These are phyloP conservation scores for Saccharomycodes ludwigii DNA, from an alignment of 805 yeast genomes.

Conservation along the genomic window DNA sequence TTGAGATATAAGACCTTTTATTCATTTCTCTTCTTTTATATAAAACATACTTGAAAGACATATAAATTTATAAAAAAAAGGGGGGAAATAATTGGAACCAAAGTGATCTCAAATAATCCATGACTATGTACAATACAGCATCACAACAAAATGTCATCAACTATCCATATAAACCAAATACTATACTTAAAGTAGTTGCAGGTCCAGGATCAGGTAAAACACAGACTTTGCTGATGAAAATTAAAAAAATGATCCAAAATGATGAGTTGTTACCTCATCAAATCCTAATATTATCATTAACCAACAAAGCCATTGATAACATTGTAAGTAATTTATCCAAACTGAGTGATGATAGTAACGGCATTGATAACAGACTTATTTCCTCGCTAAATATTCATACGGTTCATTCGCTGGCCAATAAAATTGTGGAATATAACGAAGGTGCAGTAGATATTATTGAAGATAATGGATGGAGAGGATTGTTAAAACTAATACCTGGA, in stretches of 20 bases:
- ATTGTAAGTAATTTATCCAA: constrained; percentile 22
- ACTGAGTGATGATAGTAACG: constrained; percentile 24
- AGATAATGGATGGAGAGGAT: constrained; percentile 39
- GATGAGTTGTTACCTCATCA: constrained; percentile 34
- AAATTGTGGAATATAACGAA: constrained; percentile 30
- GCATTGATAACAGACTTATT: constrained; percentile 10
- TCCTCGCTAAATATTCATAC: constrained; percentile 35
- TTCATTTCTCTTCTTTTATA: too few species aligned
- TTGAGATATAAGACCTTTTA: too few species aligned
- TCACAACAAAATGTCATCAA: constrained; percentile 36
- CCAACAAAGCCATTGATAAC: constrained; percentile 53
- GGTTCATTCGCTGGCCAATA: constrained; percentile 51
- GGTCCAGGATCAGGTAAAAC: constrained; percentile 76
- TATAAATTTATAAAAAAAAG: too few species aligned
- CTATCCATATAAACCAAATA: constrained; percentile 26
- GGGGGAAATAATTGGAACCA: too few species aligned
- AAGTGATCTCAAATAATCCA: too few species aligned
- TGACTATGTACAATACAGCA: constrained; percentile 21
- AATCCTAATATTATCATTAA: constrained; percentile 51
- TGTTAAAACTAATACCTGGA: constrained; percentile 24
- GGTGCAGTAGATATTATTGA: constrained; percentile 34
- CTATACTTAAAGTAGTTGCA: constrained; percentile 41
- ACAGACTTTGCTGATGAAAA: constrained; percentile 40
- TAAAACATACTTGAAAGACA: too few species aligned
- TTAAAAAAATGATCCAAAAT: constrained; percentile 32